These are phyloP conservation scores for Phytophthora syringae DNA, from an alignment of 352 stramenopile species.

Conservation along the genomic window DNA sequence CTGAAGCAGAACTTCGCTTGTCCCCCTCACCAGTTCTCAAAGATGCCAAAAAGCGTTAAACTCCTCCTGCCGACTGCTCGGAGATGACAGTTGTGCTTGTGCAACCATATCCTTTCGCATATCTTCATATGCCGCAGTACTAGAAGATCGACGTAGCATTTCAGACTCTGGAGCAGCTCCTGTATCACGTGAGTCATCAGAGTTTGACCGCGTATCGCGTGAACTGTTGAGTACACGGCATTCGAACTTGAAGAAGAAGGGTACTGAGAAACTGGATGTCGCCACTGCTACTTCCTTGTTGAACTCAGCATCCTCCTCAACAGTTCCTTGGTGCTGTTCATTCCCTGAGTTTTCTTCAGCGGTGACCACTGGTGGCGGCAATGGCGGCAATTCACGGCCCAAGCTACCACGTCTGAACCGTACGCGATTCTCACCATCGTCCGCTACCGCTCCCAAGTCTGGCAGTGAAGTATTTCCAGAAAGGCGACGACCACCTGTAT, in stretches of 20 bases:
- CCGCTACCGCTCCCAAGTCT: constrained; percentile 2
- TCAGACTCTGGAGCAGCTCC: constrained; percentile 17
- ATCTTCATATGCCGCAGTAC: constrained; percentile 60
- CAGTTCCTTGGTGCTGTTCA: constrained; percentile 44
- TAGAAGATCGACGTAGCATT: constrained; percentile 47
- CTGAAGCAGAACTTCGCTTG: constrained; percentile 12
- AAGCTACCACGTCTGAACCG: constrained; percentile 27
- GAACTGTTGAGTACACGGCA: constrained; percentile 61
- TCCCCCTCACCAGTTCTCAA: constrained; percentile 31
- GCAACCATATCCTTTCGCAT: constrained; percentile 39
- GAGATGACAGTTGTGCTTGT: constrained; percentile 27
- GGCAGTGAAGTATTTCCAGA: not conserved
- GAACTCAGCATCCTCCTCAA: constrained; percentile 80
- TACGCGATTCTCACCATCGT: constrained; percentile 19
- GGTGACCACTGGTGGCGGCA: constrained; percentile 38
- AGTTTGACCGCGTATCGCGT: constrained; percentile 33
- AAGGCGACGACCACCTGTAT: not conserved
- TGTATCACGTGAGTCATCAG: constrained; percentile 16
- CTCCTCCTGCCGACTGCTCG: constrained; percentile 36
- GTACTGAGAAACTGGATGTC: constrained; percentile 82
- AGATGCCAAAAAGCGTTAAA: constrained; percentile 52
- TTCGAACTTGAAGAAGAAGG: constrained; percentile 89
- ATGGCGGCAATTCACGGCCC: constrained; percentile 29
- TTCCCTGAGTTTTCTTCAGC: constrained; percentile 23
- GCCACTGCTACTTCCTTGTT: constrained; percentile 87